Base-by-base conservation (phyloP, 2,329 filamentous ascomycete genomes). In the Xylaria sp. region DNA sequence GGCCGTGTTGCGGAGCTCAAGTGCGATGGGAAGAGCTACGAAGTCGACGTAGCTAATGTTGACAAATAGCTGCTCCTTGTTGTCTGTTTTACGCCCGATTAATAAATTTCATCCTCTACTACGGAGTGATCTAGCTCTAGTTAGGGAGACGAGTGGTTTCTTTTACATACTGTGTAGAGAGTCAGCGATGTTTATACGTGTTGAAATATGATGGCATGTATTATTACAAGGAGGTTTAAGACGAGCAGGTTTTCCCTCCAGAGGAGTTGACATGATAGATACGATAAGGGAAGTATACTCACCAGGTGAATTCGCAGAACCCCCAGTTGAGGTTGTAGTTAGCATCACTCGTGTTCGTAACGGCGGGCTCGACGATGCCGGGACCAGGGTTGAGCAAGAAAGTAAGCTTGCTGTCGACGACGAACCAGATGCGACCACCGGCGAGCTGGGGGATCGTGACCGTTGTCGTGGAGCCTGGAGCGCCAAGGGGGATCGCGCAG, bases 11-110 rank as follows among this genome's bases (percentile, higher is more conserved):
- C 79, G 79, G 53, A 90, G 83, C 67, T 79, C 76, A 70, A 90
- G 83, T 0, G 86, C 84, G 60, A 91, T 84, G n/a, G 90, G 89
- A 72, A 91, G 77, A 72, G 82, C 82, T 69, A 93, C 86, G 79
- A 94, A 94, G 81, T 94, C 92, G 61, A 94, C 92, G 76, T 91
- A 90, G 69, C 85, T 88, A 73, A 94, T 89, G 73, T 92, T 92
- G 72, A 87, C 88, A 75, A 87, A 92, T 5, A 92, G 79, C 77
- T 91, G 83, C 36, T 77, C 74, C 41, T 79, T 73, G 78, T 91
- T 91, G 79, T 86, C 91, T 18, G 89, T 91, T 73, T 50, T 2
- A 25, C 63, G 2, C 15, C 13, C 4, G 3, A 30, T 69, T 41
- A 67, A 34, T 52, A n/a, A 55, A 59, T n/a, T 9, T 25, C 20